Percentiles rank a stretch among this genome's conserved stretches.
phyloP scores from a whole-genome alignment of 1,284 basidiomycete species.

The Cutaneotrichosporon arboriforme region DNA sequence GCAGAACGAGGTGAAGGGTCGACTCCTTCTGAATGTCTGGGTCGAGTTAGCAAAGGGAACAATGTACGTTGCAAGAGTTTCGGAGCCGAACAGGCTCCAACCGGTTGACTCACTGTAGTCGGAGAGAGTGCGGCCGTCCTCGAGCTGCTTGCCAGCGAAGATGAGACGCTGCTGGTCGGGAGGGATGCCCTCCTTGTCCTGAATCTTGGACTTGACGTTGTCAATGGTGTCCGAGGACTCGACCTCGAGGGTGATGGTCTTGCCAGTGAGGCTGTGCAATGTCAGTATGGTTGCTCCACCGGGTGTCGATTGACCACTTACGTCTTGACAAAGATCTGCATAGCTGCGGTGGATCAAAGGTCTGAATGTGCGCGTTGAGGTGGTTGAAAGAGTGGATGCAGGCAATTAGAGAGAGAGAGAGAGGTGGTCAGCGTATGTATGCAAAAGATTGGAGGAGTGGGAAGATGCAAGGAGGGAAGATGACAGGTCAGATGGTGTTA shows the following conservation, averaged over 20 bases:
- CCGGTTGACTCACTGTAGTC: conserved; percentile 63
- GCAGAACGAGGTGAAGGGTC: conserved; percentile 93
- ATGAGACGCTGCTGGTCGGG: conserved; percentile 91
- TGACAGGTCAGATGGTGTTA: too few species aligned
- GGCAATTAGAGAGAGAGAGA: not conserved
- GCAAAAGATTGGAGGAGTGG: not conserved
- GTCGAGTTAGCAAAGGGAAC: conserved; percentile 4
- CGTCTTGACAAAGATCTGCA: conserved; percentile 16
- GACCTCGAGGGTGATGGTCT: conserved; percentile 58
- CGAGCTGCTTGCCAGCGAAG: conserved; percentile 92
- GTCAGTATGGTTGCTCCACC: not conserved
- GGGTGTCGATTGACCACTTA: conserved; percentile 16
- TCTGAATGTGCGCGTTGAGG: conserved; percentile 23
- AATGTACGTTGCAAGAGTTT: not conserved
- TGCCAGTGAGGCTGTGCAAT: conserved; percentile 54
- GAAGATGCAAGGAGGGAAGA: not conserved
- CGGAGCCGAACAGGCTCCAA: not conserved
- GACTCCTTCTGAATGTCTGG: conserved; percentile 98
- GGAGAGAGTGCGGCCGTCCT: conserved; percentile 87
- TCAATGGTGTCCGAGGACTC: conserved; percentile 59
- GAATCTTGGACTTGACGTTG: conserved; percentile 58
- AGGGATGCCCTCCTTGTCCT: conserved; percentile 66
- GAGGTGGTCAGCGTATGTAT: not conserved
- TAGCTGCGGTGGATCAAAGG: conserved; percentile 19
- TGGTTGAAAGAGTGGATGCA: not conserved